Base-by-base conservation (phyloP, 345 rosid genomes). In the Excoecaria cochinchinensis region DNA sequence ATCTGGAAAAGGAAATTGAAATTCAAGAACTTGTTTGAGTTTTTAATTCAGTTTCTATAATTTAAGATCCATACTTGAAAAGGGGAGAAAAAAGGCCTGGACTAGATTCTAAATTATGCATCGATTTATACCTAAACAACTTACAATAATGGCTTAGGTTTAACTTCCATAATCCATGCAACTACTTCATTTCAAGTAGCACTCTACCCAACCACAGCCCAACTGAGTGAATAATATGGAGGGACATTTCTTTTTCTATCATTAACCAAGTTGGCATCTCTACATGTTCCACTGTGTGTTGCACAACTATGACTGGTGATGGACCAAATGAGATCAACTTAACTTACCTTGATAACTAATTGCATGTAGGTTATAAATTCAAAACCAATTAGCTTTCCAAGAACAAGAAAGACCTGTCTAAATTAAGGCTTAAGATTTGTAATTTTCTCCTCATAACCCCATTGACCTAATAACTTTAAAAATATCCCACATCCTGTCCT, bases 401-500 rank as follows among this genome's bases (percentile, higher is more conserved):
- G 31, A 66, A 66, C 22, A 24, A 31, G 40, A 24, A 16, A 58
- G 10, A 21, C 15, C 31, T 72, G 31, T 25, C 69, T 51, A 47
- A 73, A 73, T 36, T 13, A 48, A 61, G 59, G 5, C 36, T 4
- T 72, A 31, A 31, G 31, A 31, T 0, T 31, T 31, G 31, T 0
- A 31, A 21, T 57, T 47, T 57, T 39, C 56, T 21, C 11, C 31
- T 31, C 31, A 31, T 31, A 31, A 31, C 31, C 31, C 31, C 2
- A 31, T 31, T 31, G 31, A 1, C 53, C 53, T 47, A 63, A 42
- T 62, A 53, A 67, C n/a, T 60, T 67, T 40, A 55, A 46, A 62
- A 76, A 17, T 40, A 19, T 76, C 63, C 76, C 76, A 40, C 70
- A 39, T 62, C 66, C 31, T 70, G 75, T 16, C 31, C 19, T 59